A percentile compares a stretch with the other conserved stretches of the same genome.
phyloP scores from a whole-genome alignment of 306 rosid species.

The Glycine latifolia region DNA sequence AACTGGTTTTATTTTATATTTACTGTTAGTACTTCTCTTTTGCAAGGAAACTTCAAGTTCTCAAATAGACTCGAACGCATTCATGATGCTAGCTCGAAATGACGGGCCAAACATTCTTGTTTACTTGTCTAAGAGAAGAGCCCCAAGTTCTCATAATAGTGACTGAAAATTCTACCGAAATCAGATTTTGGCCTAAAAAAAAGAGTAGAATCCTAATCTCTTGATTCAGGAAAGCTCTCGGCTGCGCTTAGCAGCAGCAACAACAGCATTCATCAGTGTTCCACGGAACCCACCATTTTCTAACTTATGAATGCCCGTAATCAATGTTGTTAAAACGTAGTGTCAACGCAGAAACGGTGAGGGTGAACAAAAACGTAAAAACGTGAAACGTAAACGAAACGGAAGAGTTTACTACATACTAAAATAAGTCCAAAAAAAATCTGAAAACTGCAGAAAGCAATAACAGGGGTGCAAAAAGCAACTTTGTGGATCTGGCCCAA shows the following conservation, averaged over 20 bases:
- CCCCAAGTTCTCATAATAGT: constrained; percentile 1
- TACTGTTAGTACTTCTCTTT: neutral
- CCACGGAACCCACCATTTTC: constrained; percentile 96
- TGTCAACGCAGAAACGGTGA: too few species aligned
- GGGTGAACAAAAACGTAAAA: too few species aligned
- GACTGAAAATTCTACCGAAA: constrained; percentile 9
- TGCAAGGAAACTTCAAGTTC: constrained; percentile 6
- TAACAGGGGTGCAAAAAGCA: too few species aligned
- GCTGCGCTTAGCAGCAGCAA: constrained; percentile 82
- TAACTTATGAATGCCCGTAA: constrained; percentile 85
- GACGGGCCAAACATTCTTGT: constrained; percentile 27
- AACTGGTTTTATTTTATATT: neutral
- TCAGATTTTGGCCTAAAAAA: neutral
- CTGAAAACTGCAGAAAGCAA: too few species aligned
- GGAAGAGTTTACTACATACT: too few species aligned
- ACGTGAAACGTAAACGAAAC: too few species aligned
- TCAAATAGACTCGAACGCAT: neutral
- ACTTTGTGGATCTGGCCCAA: too few species aligned
- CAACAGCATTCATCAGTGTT: constrained; percentile 84
- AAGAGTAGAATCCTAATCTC: neutral
- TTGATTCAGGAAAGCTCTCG: constrained; percentile 62
- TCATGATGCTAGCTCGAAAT: neutral
- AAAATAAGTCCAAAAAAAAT: too few species aligned
- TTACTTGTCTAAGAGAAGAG: constrained; percentile 25
- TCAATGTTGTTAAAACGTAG: too few species aligned